phyloP scores from a whole-genome alignment of 2,329 filamentous ascomycete species.

The Grosmannia clavigera region DNA sequence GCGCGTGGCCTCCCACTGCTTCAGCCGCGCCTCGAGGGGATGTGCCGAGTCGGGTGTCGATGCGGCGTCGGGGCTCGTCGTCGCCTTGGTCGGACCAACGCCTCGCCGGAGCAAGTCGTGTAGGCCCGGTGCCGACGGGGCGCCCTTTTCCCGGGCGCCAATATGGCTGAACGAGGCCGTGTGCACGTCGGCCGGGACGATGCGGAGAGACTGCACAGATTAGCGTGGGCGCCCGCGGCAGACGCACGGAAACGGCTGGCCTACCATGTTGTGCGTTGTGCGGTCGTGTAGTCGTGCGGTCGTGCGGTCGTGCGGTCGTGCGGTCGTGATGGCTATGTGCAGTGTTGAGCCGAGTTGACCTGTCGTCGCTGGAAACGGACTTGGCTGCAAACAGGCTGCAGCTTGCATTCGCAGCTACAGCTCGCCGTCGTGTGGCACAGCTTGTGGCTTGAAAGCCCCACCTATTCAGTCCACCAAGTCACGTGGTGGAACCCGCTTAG shows the following conservation, averaged over 20 bases:
- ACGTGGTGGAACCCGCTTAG: background rate
- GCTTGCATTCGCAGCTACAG: conserved; percentile 11
- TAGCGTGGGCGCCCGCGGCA: background rate
- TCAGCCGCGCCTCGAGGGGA: conserved; percentile 82
- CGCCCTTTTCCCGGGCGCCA: conserved; percentile 44
- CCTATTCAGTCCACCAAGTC: background rate
- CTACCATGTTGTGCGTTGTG: background rate
- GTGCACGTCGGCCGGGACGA: conserved; percentile 62
- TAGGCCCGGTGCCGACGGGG: conserved; percentile 83
- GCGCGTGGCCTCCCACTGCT: conserved; percentile 83
- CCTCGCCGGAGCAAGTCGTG: conserved; percentile 88
- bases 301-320: no score
- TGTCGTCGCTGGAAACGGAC: background rate
- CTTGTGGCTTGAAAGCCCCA: background rate
- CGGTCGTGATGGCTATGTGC: no score
- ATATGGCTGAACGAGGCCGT: conserved; percentile 53
- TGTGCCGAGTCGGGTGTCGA: conserved; percentile 53
- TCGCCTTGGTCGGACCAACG: conserved; percentile 46
- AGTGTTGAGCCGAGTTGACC: background rate
- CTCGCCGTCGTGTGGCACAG: background rate
- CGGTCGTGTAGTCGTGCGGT: background rate
- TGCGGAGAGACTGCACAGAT: conserved; percentile 62
- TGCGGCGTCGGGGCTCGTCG: conserved; percentile 29
- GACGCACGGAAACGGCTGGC: background rate
- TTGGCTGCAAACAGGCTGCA: conserved; percentile 8